Evolutionary conservation across 2,329 filamentous ascomycete species (phyloP).

Genomic region (Ciborinia camelliae): DNA sequence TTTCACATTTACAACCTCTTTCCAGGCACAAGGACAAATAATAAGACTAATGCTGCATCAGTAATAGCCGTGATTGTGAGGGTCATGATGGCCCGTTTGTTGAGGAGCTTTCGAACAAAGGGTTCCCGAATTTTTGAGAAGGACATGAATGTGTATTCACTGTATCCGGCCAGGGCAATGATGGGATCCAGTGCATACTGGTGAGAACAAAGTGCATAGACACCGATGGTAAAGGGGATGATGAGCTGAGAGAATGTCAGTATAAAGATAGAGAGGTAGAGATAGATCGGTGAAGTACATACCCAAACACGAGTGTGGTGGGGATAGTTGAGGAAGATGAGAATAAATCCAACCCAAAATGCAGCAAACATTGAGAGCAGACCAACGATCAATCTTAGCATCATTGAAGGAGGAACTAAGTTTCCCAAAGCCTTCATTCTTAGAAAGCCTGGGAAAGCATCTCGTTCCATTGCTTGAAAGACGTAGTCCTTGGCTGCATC

Average conservation of each 20-base stretch:
- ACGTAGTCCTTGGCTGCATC: slow-evolving; percentile 98
- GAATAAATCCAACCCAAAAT: slow-evolving; percentile 90
- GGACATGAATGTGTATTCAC: slow-evolving; percentile 94
- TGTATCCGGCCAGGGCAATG: slow-evolving; percentile 82
- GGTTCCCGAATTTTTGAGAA: slow-evolving; percentile 86
- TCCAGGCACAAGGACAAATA: slow-evolving; percentile 95
- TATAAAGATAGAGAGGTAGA: neutral
- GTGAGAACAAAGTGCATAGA: slow-evolving; percentile 86
- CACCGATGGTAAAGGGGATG: slow-evolving; percentile 84
- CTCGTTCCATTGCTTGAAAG: slow-evolving; percentile 98
- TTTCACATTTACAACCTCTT: slow-evolving; percentile 61
- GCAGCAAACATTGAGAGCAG: slow-evolving; percentile 83
- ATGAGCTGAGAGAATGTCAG: slow-evolving; percentile 57
- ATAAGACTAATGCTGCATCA: slow-evolving; percentile 75
- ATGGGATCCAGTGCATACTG: slow-evolving; percentile 94
- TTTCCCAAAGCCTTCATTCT: slow-evolving; percentile 94
- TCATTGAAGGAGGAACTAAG: slow-evolving; percentile 83
- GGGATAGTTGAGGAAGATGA: slow-evolving; percentile 83
- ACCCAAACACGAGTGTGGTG: slow-evolving; percentile 80
- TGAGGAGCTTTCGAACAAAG: slow-evolving; percentile 81
- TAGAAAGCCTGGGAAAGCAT: slow-evolving; percentile 97
- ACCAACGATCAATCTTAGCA: slow-evolving; percentile 81
- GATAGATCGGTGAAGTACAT: slow-evolving; percentile 41
- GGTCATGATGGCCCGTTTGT: slow-evolving; percentile 79
- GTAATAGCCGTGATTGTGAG: slow-evolving; percentile 71